These are phyloP conservation scores for Hypoxylon sp. DNA, from an alignment of 2,329 filamentous ascomycete genomes.

Conservation along the genomic window DNA sequence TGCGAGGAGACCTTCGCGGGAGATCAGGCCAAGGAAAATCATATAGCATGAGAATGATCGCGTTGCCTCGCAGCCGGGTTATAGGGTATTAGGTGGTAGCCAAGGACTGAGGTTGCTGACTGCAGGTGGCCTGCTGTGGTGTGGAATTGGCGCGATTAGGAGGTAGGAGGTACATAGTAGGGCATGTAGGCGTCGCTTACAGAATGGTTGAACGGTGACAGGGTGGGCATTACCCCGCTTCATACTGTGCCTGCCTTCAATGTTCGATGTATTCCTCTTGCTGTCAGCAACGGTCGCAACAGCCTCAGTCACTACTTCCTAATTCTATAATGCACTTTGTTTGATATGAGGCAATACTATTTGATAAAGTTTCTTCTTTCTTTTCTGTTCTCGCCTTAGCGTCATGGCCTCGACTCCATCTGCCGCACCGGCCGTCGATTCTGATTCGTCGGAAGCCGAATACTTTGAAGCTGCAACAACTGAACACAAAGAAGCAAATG, in stretches of 20 bases:
- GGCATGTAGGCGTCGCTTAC: too few relatives aligned
- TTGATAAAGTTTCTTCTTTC: neutral
- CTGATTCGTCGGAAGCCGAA: slow-evolving; percentile 2
- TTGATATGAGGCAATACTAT: neutral
- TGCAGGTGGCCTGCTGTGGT: neutral
- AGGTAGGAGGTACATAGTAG: too few relatives aligned
- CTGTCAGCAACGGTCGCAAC: neutral
- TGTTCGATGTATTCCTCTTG: too few relatives aligned
- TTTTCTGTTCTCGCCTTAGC: neutral
- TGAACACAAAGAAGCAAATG: slow-evolving; percentile 1
- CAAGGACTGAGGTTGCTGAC: neutral
- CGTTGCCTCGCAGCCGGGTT: slow-evolving; percentile 3
- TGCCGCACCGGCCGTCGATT: neutral
- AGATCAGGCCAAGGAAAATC: slow-evolving; percentile 45
- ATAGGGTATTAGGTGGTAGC: too few relatives aligned
- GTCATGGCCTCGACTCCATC: neutral
- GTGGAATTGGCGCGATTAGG: neutral
- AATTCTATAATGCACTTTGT: neutral
- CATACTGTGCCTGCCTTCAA: too few relatives aligned
- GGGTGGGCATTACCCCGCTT: neutral
- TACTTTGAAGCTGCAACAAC: slow-evolving; percentile 1
- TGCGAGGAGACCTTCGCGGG: slow-evolving; percentile 26
- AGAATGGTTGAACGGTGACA: too few relatives aligned
- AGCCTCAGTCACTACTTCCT: neutral
- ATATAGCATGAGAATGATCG: slow-evolving; percentile 29